Base-by-base conservation (phyloP, 164 flowering plant species). In the Buxus sempervirens region DNA sequence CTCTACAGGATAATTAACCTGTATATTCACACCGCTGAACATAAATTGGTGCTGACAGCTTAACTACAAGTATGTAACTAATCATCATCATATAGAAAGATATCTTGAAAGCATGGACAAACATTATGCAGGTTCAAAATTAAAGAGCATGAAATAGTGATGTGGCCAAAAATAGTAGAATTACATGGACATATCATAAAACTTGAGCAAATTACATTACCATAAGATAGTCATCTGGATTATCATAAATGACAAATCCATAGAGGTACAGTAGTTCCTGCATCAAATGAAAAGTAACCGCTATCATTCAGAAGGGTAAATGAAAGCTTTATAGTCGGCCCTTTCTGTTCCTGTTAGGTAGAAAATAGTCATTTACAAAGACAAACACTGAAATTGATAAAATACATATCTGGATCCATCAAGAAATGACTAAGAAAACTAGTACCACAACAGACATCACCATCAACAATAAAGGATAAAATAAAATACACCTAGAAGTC, bases 191-290 rank as follows among this genome's bases (percentile, higher is more conserved):
- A 59, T 16, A 36, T 7, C 14, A 27, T 16, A 41, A 59, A 64
- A 25, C 20, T 32, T 16, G 16, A 22, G 27, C 10, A 45, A 61
- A 62, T 26, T 58, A 27, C 28, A 38, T 78, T 88, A 95, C 99
- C 99, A 96, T 96, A 65, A 96, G 90, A 82, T 84, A 93, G 77
- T 96, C 99, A 83, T 96, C 98, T 75, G 96, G 92, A 78, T 96
- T 96, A 64, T 86, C 73, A 58, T 90, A 83, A 49, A 91, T 74
- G 71, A 90, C 93, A 83, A 96, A 93, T 59, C 99, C 99, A 72
- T 96, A 96, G 1, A 96, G 88, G 80, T 88, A 96, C 5, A 96
- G 84, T 60, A 96, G 79, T 69, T 96, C 99, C 99, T 96, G 95
- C 82, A 77, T 61, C 58, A 75, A 75, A 77, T 21, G 28, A 21